These are phyloP conservation scores for Raphanus sativus DNA, from an alignment of 345 rosid genomes.

Conservation along the genomic window DNA sequence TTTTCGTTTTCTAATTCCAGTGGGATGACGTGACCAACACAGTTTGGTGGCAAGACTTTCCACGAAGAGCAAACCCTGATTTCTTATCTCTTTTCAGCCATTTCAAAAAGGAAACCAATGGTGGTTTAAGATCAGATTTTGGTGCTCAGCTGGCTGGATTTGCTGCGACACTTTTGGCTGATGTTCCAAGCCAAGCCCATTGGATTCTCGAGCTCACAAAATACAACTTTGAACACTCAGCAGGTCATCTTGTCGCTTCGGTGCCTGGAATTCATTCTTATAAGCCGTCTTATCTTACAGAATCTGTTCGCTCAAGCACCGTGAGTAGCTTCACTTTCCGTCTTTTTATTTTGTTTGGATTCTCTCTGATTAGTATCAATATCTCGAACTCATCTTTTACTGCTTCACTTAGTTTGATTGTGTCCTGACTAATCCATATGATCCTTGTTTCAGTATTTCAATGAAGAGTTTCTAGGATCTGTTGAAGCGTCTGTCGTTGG, in stretches of 20 bases:
- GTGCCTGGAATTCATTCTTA: constrained; percentile 83
- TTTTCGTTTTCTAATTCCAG: constrained; percentile 45
- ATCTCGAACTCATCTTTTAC: not conserved
- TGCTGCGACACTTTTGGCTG: constrained; percentile 73
- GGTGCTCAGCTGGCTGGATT: constrained; percentile 90
- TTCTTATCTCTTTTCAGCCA: constrained; percentile 64
- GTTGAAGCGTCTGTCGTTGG: constrained; percentile 90
- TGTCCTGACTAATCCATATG: constrained; percentile 15
- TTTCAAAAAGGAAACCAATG: constrained; percentile 38
- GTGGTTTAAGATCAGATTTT: constrained; percentile 60
- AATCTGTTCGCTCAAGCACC: constrained; percentile 25
- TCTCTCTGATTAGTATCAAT: constrained; percentile 3
- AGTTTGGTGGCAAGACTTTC: constrained; percentile 99
- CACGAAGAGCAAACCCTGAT: constrained; percentile 60
- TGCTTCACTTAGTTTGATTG: constrained; percentile 7
- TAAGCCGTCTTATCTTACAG: constrained; percentile 40
- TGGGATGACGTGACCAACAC: constrained; percentile 91
- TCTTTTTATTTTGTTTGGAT: constrained; percentile 4
- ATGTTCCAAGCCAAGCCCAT: constrained; percentile 80
- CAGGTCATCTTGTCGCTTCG: constrained; percentile 74
- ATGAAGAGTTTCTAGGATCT: constrained; percentile 50
- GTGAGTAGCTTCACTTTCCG: constrained; percentile 40
- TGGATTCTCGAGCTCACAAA: constrained; percentile 77
- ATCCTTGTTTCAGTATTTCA: constrained; percentile 30
- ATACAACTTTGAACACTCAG: constrained; percentile 69